Conservation (phyloP, 2,329 filamentous ascomycete genomes). For the Trichoderma pleuroti region DNA sequence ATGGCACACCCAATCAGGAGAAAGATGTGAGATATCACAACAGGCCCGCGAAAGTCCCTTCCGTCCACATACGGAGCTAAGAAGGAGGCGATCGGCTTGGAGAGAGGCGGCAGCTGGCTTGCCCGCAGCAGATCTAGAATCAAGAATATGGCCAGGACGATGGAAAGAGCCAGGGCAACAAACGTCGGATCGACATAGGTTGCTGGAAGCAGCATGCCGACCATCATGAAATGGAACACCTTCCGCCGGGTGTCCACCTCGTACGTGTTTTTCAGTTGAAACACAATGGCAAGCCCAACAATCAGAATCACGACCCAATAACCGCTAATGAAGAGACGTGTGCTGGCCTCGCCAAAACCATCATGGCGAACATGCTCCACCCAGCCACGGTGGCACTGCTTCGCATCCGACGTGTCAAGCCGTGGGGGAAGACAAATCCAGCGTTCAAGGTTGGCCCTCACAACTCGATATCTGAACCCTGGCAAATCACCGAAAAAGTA, state of each 20-base stretch:
- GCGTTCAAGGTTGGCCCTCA: conserved; percentile 62
- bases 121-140: conserved; percentile 86
- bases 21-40: conserved; percentile 95
- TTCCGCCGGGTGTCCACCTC: conserved; percentile 96
- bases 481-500: conserved; percentile 82
- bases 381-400: conserved; percentile 53
- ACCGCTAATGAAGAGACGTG: conserved; percentile 68
- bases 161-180: conserved; percentile 70
- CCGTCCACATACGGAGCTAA: conserved; percentile 93
- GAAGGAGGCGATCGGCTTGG: conserved; percentile 79
- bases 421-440: conserved; percentile 71
- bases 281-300: conserved; percentile 69
- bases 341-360: conserved; percentile 71
- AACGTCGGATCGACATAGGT: conserved; percentile 85
- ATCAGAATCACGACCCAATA: conserved; percentile 72
- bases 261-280: conserved; percentile 69
- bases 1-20: conserved; percentile 92
- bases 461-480: conserved; percentile 67
- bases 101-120: conserved; percentile 85
- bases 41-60: conserved; percentile 84
- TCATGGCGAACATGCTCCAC: conserved; percentile 62
- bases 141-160: conserved; percentile 80
- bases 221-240: conserved; percentile 98
- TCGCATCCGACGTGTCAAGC: conserved; percentile 27
- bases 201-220: conserved; percentile 86